Base-by-base conservation (phyloP, 2,329 filamentous ascomycete species). In the Berkeleyomyces basicola region DNA sequence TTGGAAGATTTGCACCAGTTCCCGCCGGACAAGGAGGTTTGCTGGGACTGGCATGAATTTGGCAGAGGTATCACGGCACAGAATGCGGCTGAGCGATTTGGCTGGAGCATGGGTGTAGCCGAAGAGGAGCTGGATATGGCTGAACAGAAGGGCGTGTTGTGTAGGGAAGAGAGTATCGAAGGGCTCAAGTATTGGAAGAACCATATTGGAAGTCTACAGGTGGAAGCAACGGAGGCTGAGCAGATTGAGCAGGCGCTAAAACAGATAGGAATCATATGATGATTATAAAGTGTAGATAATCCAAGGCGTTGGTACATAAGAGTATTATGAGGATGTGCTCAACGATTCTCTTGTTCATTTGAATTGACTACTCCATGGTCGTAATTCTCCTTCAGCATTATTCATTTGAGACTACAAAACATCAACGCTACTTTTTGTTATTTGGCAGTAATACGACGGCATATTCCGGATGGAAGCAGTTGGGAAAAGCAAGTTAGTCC, bases 101-200 rank as follows among this genome's bases (percentile, higher is more conserved):
- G 91, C 4, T 99, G 93, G 93, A 97, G 93, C 71, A 86, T 99
- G 6, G 93, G 93, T 7, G 92, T 99, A 31, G 93, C 93, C 1
- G 88, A 87, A 65, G 93, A 97, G 72, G 93, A 99, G 74, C 78
- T 99, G 10, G 88, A 96, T 71, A 96, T 99, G 92, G 91, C 91
- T 0, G 93, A 99, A 72, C 92, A 97, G 71, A 83, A 82, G 63
- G 93, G 93, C 0, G 83, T 84, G 2, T 72, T 99, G 23, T 97
- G 92, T 71, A 85, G 93, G 58, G 93, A 99, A 71, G 91, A 95
- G 69, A 86, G 90, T 3, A 82, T 97, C 11, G 91, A 96, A 71
- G 93, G 93, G 0, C 77, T 95, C 57, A 86, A 86, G 69, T 99
- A 95, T 72, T 99, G 93, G 93, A 84, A 88, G 73, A 99, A 99